These are phyloP conservation scores for Plantago rigida DNA, from an alignment of 305 asterid species.

Conservation along the genomic window DNA sequence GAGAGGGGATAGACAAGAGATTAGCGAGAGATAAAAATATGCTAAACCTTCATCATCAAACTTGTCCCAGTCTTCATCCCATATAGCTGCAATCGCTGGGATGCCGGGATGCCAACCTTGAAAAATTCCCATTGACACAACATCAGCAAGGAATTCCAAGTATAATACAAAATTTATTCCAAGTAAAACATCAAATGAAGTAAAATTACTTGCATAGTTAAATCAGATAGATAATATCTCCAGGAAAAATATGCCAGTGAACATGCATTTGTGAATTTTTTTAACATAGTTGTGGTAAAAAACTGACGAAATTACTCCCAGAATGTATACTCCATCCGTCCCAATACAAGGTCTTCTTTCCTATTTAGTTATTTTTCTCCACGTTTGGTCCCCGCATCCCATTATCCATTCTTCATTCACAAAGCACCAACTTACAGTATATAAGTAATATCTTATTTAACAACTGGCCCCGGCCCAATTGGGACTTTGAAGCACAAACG, in stretches of 20 bases:
- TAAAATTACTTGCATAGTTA: neutral
- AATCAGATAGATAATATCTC: neutral
- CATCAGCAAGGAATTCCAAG: conserved; percentile 20
- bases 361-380: too few relatives aligned
- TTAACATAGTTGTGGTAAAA: neutral
- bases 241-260: neutral
- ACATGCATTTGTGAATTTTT: neutral
- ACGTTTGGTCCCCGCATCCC: too few relatives aligned
- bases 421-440: too few relatives aligned
- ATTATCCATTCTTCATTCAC: too few relatives aligned
- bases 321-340: neutral
- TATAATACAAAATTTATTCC: conserved; percentile 11
- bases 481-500: too few relatives aligned
- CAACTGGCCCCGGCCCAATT: too few relatives aligned
- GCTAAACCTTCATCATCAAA: conserved; percentile 85
- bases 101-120: conserved; percentile 94
- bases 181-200: neutral
- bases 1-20: conserved; percentile 2
- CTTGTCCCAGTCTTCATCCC: conserved; percentile 99
- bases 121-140: conserved; percentile 22
- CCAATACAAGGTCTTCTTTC: too few relatives aligned
- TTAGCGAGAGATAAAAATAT: conserved; percentile 19
- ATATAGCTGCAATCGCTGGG: conserved; percentile 68
- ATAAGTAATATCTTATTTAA: too few relatives aligned
- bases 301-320: neutral